Evolutionary conservation across 306 rosid species (phyloP), one percentile per base, ranked within the genome.

Genomic region (Gastrolobium bilobum): DNA sequence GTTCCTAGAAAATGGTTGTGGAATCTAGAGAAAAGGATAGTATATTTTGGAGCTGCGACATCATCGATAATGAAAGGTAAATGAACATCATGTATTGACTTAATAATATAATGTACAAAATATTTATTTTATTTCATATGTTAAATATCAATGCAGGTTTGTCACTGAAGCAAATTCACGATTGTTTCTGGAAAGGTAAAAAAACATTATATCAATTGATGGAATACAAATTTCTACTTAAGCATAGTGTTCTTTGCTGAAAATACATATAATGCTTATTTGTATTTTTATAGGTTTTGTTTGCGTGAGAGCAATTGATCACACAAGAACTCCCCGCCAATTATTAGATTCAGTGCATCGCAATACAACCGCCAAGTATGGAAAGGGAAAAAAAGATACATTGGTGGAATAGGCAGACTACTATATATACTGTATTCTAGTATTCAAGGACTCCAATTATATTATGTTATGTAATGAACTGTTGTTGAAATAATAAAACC

Each of bases 251-350:
- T 7, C 33, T 11, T 5, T 0, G 7, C 9, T 44, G 5, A n/a
- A 30, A 29, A 4, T n/a, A 14, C 29, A 4, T 40, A 14, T 73
- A 56, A 66, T 62, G 15, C 1, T 58, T 1, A n/a, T 60, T 43
- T 73, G 35, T 54, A 7, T 48, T 77, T 77, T 58, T 35, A 9
- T 43, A 93, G 91, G 94, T 4, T 85, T 33, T 37, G 40, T 89
- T 40, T 91, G 97, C 58, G 80, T 88, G 54, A 88, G 91, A 78
- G 92, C 88, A 65, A 81, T 83, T 14, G 83, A 90, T 7, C 56
- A 34, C 47, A 87, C 88, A 1, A 38, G 89, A 34, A 33, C 34
- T 38, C 84, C 94, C 0, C 71, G 51, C 15, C 85, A 80, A 1
- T 71, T 90, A 11, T 20, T 48, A 3, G 2, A 40, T 1, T 50